Percentiles rank a stretch among this genome's conserved stretches.
phyloP scores from a whole-genome alignment of 495 filamentous ascomycete genomes.

The Bacidia gigantensis region DNA sequence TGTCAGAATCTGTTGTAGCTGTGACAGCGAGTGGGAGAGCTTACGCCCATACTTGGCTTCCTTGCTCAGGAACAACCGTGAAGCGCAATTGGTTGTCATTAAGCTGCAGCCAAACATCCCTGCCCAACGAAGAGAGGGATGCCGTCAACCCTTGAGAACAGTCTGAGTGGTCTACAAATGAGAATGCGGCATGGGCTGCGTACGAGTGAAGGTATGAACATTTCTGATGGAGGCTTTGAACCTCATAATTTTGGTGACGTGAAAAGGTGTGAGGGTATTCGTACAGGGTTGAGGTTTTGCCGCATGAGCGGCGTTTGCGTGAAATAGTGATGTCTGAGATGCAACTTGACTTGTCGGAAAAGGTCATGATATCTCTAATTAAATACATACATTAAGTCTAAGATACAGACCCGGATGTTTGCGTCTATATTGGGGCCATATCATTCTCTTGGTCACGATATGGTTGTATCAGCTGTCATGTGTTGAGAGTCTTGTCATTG shows the following conservation, averaged over 20 bases:
- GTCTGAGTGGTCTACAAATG: background rate
- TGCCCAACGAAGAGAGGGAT: slow-evolving; percentile 74
- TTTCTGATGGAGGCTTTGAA: slow-evolving; percentile 73
- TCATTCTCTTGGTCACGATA: background rate
- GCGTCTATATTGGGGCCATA: background rate
- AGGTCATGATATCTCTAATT: background rate
- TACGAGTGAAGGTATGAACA: slow-evolving; percentile 73
- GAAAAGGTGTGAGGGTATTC: no score
- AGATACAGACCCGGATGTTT: background rate
- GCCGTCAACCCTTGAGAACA: slow-evolving; percentile 55
- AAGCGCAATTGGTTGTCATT: slow-evolving; percentile 77
- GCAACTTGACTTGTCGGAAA: no score
- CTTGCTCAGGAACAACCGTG: slow-evolving; percentile 84
- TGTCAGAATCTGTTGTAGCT: background rate
- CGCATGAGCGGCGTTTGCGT: no score
- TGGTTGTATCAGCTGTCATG: background rate
- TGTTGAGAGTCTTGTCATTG: background rate
- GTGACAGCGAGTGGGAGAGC: slow-evolving; percentile 24
- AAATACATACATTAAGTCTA: background rate
- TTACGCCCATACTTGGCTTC: slow-evolving; percentile 88
- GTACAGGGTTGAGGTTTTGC: no score
- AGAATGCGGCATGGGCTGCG: slow-evolving; percentile 13
- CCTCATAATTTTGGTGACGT: no score
- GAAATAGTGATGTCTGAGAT: no score
- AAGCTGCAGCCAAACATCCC: slow-evolving; percentile 86